A percentile compares a stretch with the other conserved stretches of the same genome.
These are phyloP conservation scores for Hygrocybe punicea DNA, from an alignment of 768 basidiomycete genomes.

Conservation along the genomic window DNA sequence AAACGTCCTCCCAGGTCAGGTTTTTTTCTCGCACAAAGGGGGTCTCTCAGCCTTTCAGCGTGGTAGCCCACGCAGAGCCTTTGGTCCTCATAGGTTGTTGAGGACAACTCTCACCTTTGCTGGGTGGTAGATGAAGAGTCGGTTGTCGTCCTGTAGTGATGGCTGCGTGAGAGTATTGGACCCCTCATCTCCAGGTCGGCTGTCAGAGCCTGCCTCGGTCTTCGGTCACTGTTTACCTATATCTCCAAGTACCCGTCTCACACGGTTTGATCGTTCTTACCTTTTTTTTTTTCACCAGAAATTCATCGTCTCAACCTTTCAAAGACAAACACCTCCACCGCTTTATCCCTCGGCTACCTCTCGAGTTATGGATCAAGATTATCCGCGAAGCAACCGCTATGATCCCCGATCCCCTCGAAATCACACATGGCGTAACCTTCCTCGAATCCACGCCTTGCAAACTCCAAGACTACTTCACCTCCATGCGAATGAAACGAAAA, in stretches of 20 bases:
- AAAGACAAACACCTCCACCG: neutral
- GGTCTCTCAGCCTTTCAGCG: neutral
- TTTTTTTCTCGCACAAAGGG: neutral
- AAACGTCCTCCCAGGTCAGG: neutral
- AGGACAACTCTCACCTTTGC: no score
- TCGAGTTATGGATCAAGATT: constrained; percentile 66
- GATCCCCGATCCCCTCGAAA: constrained; percentile 44
- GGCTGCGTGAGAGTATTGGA: no score
- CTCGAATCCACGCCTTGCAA: constrained; percentile 44
- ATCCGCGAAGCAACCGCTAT: constrained; percentile 48
- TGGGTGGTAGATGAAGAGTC: no score
- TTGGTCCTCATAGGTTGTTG: no score
- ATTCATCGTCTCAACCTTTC: neutral
- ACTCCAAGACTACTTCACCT: constrained; percentile 43
- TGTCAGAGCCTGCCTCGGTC: neutral
- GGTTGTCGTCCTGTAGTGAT: no score
- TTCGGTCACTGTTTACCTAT: neutral
- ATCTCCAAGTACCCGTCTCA: neutral
- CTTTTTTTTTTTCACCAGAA: neutral
- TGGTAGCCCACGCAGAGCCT: no score
- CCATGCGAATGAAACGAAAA: constrained; percentile 48
- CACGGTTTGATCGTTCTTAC: neutral
- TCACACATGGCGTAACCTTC: constrained; percentile 55
- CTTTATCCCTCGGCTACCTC: constrained; percentile 47
- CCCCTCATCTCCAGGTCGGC: neutral